Evolutionary conservation across 129 eudicot species (phyloP).

Genomic region (Heracleum sosnowskyi): DNA sequence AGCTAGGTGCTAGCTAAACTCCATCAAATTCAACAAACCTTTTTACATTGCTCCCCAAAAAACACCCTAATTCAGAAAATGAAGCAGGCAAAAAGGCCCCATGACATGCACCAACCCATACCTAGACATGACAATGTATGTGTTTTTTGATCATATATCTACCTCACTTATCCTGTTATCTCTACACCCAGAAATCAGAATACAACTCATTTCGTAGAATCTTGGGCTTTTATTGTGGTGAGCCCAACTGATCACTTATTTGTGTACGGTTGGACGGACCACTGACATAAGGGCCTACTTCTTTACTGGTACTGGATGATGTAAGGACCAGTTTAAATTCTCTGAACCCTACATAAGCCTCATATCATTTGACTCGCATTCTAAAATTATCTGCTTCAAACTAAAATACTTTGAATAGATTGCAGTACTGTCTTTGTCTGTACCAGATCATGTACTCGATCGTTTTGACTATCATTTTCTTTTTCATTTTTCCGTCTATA

Average conservation of each 20-base stretch:
- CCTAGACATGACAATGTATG: neutral
- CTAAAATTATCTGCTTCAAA: neutral
- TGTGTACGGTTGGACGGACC: neutral
- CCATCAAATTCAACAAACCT: neutral
- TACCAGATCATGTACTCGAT: neutral
- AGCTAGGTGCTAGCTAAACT: no score
- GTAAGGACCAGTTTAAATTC: neutral
- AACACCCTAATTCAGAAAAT: neutral
- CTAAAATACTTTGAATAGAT: neutral
- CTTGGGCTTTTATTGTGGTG: neutral
- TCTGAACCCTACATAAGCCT: neutral
- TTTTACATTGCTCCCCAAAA: neutral
- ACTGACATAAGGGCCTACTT: neutral
- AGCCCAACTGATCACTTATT: slow-evolving; percentile 5
- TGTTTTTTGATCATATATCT: neutral
- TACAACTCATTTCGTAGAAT: neutral
- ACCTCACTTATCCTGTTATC: neutral
- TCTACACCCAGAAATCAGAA: neutral
- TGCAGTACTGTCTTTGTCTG: neutral
- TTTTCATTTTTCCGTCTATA: neutral
- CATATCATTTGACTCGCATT: neutral
- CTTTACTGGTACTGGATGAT: neutral
- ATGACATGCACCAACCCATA: slow-evolving; percentile 1
- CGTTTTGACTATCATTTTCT: neutral
- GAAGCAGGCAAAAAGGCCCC: neutral